Evolutionary conservation across 108 stramenopile genomes (phyloP), one percentile per base, ranked within the genome.

Genomic region (Cyclostephanos tholiformis): DNA sequence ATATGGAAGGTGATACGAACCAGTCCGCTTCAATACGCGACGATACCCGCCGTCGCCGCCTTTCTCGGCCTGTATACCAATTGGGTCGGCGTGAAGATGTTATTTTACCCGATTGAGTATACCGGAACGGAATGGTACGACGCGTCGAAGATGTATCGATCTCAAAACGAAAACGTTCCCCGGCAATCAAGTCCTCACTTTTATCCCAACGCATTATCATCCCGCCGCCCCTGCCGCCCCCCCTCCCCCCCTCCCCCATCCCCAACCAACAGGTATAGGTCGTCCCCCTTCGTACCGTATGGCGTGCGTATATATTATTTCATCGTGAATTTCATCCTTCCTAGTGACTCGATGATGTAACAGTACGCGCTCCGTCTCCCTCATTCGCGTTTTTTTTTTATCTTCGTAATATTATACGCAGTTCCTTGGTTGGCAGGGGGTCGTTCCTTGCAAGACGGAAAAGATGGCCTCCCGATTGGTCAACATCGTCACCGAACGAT

Each of bases 21-120:
- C 59, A 26, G 22, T 23, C 82, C 82, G 22, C 50, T 83, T 13
- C 70, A 91, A 77, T 91, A 87, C 69, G 43, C 77, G 9, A 84
- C 84, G 36, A 88, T 91, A 53, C 90, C 90, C 23, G 83, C 84
- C 60, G 87, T 91, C 16, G 90, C 90, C 16, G 90, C 90, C 32
- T 88, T 88, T 62, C 82, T 91, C 17, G 90, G 86, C 20, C 75
- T 91, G 1, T 75, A 76, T 22, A 89, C 88, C 20, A 89, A 89
- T 71, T 89, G 71, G 76, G 76, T 76, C 53, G 85, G 85, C 5
- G 86, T 84, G 1, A 65, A 87, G 39, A 85, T 88, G 89, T 65
- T 91, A 12, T 94, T 94, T 66, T 94, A 89, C 64, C 92, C 92
- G 20, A 85, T 91, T 44, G 82, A 89, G 20, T 94, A 89, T 51